Conservation (phyloP, 169 alveolate species). For the Cryptosporidium andersoni region DNA sequence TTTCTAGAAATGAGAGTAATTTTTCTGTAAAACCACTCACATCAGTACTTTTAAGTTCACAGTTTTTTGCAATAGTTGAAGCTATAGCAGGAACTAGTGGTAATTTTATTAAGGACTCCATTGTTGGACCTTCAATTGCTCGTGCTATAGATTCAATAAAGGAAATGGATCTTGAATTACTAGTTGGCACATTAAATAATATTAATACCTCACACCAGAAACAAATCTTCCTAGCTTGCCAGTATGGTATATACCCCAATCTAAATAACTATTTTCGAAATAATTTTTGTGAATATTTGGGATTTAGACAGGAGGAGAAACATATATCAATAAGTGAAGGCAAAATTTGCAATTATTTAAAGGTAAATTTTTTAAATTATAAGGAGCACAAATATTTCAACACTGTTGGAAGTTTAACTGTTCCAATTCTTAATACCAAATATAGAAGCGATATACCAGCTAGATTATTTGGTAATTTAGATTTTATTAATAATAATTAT, state of each 20-base stretch:
- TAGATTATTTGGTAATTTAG: neutral
- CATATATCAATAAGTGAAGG: conserved; percentile 23
- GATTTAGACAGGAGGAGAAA: neutral
- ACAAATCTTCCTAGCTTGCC: conserved; percentile 33
- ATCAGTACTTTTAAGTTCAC: conserved; percentile 25
- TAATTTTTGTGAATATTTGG: conserved; percentile 50
- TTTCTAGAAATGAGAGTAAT: neutral
- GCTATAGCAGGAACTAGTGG: conserved; percentile 65
- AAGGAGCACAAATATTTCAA: conserved; percentile 23
- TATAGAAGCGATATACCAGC: neutral
- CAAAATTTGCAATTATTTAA: conserved; percentile 18
- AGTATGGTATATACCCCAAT: conserved; percentile 20
- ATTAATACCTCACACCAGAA: neutral
- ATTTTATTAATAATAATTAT: conserved; percentile 4
- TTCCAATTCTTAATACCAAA: conserved; percentile 32
- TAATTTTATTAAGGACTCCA: conserved; percentile 47
- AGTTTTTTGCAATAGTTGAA: conserved; percentile 66
- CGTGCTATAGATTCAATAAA: conserved; percentile 13
- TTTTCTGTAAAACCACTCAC: neutral
- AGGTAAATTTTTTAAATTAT: neutral
- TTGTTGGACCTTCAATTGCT: conserved; percentile 26
- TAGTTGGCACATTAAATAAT: conserved; percentile 18
- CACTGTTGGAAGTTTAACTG: conserved; percentile 22
- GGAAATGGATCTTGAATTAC: conserved; percentile 19
- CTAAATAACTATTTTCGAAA: conserved; percentile 12